These are phyloP conservation scores for Cordyceps cicadae DNA, from an alignment of 2,329 filamentous ascomycete genomes.

Conservation along the genomic window DNA sequence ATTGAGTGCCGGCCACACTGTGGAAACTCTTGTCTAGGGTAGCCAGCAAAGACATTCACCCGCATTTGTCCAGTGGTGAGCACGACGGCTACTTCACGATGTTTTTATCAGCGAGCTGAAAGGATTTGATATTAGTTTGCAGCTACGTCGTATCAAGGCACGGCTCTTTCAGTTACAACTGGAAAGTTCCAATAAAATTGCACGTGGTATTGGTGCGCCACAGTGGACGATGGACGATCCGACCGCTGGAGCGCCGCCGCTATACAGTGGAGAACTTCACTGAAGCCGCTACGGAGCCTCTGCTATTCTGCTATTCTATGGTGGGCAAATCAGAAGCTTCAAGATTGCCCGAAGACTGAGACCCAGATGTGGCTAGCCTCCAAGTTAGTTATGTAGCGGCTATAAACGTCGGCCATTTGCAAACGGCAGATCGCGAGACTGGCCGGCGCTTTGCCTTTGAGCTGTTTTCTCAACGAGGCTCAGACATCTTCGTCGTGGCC, in stretches of 20 bases:
- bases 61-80: background rate
- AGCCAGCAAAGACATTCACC: too few species aligned
- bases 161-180: too few species aligned
- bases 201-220: background rate
- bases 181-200: background rate
- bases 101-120: too few species aligned
- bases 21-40: too few species aligned
- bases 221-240: background rate
- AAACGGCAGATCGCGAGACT: background rate
- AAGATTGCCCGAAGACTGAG: background rate
- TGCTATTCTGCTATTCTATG: background rate
- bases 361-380: conserved; percentile 1
- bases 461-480: background rate
- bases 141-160: background rate
- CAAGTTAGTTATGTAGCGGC: background rate
- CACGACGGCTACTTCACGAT: background rate
- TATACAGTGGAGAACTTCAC: background rate
- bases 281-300: background rate
- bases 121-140: background rate
- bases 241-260: background rate
- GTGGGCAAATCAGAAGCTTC: background rate
- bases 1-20: too few species aligned
- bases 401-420: background rate
- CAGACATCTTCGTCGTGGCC: background rate
- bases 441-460: too few species aligned